phyloP scores from a whole-genome alignment of 2,329 filamentous ascomycete genomes.

The Alternaria triticimaculans region DNA sequence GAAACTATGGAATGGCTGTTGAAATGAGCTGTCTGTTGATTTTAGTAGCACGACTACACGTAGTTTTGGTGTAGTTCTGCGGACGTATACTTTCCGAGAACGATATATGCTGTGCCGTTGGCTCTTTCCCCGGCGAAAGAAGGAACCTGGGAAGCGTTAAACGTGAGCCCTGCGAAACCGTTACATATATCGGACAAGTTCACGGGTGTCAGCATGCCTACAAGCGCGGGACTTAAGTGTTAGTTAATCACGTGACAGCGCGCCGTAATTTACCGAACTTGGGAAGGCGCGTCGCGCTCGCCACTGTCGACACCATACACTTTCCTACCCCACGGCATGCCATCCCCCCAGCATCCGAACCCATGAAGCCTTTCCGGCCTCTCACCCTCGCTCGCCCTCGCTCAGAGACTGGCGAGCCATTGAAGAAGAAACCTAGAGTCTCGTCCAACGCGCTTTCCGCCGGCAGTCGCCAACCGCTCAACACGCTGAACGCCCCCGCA shows the following conservation, averaged over 20 bases:
- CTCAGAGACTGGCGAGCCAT: slow-evolving; percentile 35
- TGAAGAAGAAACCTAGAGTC: slow-evolving; percentile 52
- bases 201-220: background rate
- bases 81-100: too few species aligned
- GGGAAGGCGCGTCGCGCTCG: slow-evolving; percentile 12
- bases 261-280: background rate
- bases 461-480: slow-evolving; percentile 41
- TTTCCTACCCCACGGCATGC: slow-evolving; percentile 1
- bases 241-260: slow-evolving; percentile 14
- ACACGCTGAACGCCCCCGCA: slow-evolving; percentile 30
- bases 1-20: background rate
- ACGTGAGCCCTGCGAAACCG: too few species aligned
- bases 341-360: slow-evolving; percentile 2
- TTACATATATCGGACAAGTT: too few species aligned
- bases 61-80: too few species aligned
- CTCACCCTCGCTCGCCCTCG: slow-evolving; percentile 40
- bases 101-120: background rate
- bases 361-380: slow-evolving; percentile 46
- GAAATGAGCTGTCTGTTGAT: background rate
- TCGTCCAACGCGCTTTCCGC: slow-evolving; percentile 38
- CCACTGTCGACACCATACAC: background rate
- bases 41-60: background rate
- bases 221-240: background rate
- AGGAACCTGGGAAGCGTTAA: background rate
- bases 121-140: too few species aligned